These are phyloP conservation scores for Voacanga thouarsii DNA, from an alignment of 257 asterid species.

Conservation along the genomic window DNA sequence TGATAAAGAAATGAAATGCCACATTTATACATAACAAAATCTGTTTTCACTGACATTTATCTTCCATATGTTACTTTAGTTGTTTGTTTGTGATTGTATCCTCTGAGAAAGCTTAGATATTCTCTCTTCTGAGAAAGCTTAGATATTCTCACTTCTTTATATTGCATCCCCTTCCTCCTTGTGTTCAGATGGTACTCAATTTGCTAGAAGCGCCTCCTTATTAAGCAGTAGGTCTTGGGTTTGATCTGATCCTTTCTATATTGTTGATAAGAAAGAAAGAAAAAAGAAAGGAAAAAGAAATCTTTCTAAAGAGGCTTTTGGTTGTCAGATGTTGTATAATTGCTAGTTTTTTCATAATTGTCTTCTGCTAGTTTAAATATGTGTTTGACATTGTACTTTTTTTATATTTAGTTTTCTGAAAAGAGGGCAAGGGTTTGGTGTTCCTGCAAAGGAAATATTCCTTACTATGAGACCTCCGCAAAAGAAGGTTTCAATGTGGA, in stretches of 20 bases:
- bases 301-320: no score
- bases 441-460: constrained; percentile 56
- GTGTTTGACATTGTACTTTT: neutral
- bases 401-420: constrained; percentile 46
- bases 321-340: neutral
- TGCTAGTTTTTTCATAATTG: neutral
- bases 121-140: no score
- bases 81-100: neutral
- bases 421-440: constrained; percentile 64
- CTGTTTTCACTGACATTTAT: no score
- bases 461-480: constrained; percentile 67
- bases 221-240: neutral
- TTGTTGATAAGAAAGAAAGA: neutral
- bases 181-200: neutral
- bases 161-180: neutral
- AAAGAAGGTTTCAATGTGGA: constrained; percentile 65
- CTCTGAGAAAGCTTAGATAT: no score
- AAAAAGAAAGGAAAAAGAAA: no score
- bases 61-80: no score
- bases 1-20: no score
- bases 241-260: neutral
- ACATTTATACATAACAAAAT: no score
- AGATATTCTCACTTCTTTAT: no score
- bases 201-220: neutral
- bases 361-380: neutral